phyloP scores from a whole-genome alignment of 257 asterid genomes.

The Primulina eburnea region DNA sequence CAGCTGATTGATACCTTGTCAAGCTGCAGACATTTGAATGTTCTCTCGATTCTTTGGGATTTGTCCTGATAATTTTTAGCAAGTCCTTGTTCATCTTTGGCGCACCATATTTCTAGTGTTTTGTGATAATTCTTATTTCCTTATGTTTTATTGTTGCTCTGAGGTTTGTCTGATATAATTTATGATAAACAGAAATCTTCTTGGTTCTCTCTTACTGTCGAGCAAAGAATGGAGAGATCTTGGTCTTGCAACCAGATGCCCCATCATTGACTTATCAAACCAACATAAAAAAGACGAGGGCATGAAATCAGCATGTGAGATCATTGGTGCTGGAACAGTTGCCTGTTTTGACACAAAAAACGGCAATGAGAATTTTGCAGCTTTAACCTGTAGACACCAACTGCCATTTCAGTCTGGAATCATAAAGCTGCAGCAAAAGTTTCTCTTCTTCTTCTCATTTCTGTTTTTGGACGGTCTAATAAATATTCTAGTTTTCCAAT shows the following conservation, averaged over 20 bases:
- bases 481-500: background rate
- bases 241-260: conserved; percentile 66
- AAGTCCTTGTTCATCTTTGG: too few species aligned
- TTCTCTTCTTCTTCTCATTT: conserved; percentile 24
- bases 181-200: conserved; percentile 62
- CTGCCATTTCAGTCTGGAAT: conserved; percentile 37
- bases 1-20: background rate
- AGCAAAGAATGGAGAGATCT: conserved; percentile 69
- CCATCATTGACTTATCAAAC: conserved; percentile 42
- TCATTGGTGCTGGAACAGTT: conserved; percentile 77
- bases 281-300: conserved; percentile 42
- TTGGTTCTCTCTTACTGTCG: conserved; percentile 64
- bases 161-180: conserved; percentile 27
- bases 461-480: background rate
- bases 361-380: conserved; percentile 29
- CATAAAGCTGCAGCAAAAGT: conserved; percentile 70
- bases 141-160: conserved; percentile 9
- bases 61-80: background rate
- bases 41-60: background rate
- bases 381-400: conserved; percentile 51
- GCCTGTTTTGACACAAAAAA: conserved; percentile 62
- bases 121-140: background rate
- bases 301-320: conserved; percentile 62
- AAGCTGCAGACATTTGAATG: background rate
- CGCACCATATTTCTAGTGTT: background rate